Evolutionary conservation across 2,329 filamentous ascomycete species (phyloP).

Genomic region (Colletotrichum lindemuthianum): DNA sequence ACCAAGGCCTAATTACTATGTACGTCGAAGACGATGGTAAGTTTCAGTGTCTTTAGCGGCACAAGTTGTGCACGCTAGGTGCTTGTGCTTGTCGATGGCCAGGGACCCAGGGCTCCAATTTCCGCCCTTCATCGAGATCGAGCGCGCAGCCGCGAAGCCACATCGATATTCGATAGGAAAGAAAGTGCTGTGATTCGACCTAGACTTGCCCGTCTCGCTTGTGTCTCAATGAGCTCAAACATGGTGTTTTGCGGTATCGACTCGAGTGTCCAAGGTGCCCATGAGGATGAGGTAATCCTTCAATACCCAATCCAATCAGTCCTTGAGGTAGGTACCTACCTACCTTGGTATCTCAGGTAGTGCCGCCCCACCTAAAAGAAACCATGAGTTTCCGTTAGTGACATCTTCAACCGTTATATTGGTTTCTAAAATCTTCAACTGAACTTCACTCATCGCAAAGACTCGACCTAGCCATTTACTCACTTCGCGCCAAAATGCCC

Average conservation of each 20-base stretch:
- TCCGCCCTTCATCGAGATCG: not conserved
- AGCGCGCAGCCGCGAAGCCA: not conserved
- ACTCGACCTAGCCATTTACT: no score
- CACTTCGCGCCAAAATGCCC: conserved; percentile 1
- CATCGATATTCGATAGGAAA: no score
- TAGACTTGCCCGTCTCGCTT: no score
- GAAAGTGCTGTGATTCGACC: no score
- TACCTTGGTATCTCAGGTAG: not conserved
- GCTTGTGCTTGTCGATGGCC: not conserved
- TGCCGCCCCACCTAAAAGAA: not conserved
- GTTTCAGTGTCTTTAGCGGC: conserved; percentile 4
- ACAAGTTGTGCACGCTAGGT: not conserved
- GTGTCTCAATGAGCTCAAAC: no score
- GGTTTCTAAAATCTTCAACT: no score
- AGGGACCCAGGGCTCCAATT: not conserved
- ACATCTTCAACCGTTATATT: no score
- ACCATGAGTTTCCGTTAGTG: not conserved
- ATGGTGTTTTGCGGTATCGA: no score
- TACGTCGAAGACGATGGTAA: not conserved
- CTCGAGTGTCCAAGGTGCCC: no score
- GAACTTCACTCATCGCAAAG: not conserved
- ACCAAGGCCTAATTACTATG: not conserved
- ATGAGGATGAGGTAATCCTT: no score
- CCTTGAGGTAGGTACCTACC: not conserved
- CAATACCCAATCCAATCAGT: no score